Evolutionary conservation across 257 asterid species (phyloP), one percentile per base, ranked within the genome.

Genomic region (Thymus mandschuricus): DNA sequence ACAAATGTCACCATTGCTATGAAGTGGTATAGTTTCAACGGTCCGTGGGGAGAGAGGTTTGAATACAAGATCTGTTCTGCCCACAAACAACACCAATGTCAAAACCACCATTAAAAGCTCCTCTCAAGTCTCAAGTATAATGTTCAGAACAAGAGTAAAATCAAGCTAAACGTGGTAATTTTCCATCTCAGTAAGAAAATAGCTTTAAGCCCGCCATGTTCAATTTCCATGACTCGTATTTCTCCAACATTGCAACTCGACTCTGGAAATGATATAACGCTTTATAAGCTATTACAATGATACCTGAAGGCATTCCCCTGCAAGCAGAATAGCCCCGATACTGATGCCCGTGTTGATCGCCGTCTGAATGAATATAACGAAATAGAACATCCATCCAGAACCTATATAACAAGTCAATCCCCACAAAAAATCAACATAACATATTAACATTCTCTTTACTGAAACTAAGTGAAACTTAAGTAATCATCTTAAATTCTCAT

Each of bases 221-320:
- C 21, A 21, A 21, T 21, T 21, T 21, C 21, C 21, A 21, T 21
- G 21, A 21, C 21, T 21, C 21, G 21, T 21, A 21, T 21, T 21
- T 21, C 21, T 21, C 21, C 21, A 21, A 21, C 21, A 21, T 21
- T 21, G 21, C 21, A 21, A 21, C 21, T 21, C 21, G 21, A 21
- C 21, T 21, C 21, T 21, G 21, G 21, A 21, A 21, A 21, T 21
- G 0, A 21, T 21, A 21, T 21, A 21, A 21, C 21, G 21, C 21
- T 21, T 21, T 21, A 21, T 21, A 6, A 38, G 44, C 5, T 38
- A 3, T n/a, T 6, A 2, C 0, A 52, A 52, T 1, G 4, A 52
- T 21, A 94, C 99, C 98, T 91, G 95, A 58, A 94, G 84, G 86
- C 98, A 91, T 83, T 94, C 83, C 59, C 98, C 98, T 2, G 97